These are phyloP conservation scores for Arthroderma sp. DNA, from an alignment of 2,329 filamentous ascomycete genomes.

Conservation along the genomic window DNA sequence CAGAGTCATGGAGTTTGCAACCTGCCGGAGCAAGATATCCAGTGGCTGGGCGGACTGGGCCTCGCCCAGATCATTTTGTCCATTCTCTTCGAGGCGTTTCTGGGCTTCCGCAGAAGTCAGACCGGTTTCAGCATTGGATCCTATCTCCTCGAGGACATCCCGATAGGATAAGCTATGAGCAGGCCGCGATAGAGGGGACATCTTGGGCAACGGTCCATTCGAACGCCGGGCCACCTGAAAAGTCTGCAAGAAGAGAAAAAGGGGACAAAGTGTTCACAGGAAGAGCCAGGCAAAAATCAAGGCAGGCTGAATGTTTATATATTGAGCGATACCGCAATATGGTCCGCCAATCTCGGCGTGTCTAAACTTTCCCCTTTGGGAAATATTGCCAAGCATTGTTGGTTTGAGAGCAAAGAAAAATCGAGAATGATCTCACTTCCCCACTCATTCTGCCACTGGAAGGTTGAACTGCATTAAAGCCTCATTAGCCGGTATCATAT, in stretches of 20 bases:
- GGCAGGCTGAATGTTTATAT: too few relatives aligned
- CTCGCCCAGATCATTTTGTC: conserved; percentile 53
- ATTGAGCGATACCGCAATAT: too few relatives aligned
- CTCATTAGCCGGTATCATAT: too few relatives aligned
- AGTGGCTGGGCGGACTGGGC: conserved; percentile 15
- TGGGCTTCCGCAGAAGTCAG: conserved; percentile 43
- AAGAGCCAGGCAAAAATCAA: too few relatives aligned
- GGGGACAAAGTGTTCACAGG: too few relatives aligned
- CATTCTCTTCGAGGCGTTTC: conserved; percentile 42
- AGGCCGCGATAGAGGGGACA: conserved; percentile 41
- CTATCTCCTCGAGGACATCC: conserved; percentile 42
- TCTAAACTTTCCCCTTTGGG: conserved; percentile 1
- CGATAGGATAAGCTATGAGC: conserved; percentile 49
- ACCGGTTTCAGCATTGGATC: conserved; percentile 44
- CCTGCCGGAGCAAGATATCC: conserved; percentile 51
- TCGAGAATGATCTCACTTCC: too few relatives aligned
- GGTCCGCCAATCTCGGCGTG: too few relatives aligned
- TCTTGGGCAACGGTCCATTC: too few relatives aligned
- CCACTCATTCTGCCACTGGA: too few relatives aligned
- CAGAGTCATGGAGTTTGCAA: conserved; percentile 55
- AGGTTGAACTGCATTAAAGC: too few relatives aligned
- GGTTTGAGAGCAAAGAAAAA: neutral
- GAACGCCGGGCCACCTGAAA: too few relatives aligned
- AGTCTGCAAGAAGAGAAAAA: too few relatives aligned
- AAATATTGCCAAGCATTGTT: conserved; percentile 1